Evolutionary conservation across 345 rosid species (phyloP).

Genomic region (Salix brachista): DNA sequence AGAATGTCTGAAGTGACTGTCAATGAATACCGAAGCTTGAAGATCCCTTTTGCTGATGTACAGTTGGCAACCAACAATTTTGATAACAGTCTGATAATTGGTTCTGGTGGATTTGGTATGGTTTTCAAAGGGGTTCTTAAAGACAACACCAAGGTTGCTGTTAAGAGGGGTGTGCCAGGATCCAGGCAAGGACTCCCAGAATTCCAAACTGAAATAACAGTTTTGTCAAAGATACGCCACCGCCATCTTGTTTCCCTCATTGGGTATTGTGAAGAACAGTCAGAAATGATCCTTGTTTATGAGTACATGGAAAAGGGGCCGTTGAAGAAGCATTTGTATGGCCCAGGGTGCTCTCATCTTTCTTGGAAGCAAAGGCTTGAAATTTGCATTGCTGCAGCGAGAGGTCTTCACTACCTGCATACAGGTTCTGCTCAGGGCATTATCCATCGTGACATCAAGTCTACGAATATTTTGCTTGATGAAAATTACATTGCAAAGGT

Average conservation of each 20-base stretch:
- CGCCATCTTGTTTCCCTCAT: conserved; percentile 89
- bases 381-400: conserved; percentile 85
- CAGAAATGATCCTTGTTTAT: conserved; percentile 88
- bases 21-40: conserved; percentile 54
- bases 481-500: conserved; percentile 63
- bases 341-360: conserved; percentile 52
- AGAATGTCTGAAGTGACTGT: conserved; percentile 69
- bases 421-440: conserved; percentile 92
- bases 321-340: conserved; percentile 73
- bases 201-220: conserved; percentile 79
- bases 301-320: conserved; percentile 98
- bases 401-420: conserved; percentile 93
- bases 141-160: conserved; percentile 76
- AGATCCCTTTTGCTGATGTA: conserved; percentile 71
- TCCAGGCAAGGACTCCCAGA: conserved; percentile 96
- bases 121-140: conserved; percentile 78
- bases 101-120: conserved; percentile 95
- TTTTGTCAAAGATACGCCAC: conserved; percentile 82
- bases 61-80: conserved; percentile 71
- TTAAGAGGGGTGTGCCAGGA: conserved; percentile 85
- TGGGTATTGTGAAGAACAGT: conserved; percentile 90
- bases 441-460: conserved; percentile 94
- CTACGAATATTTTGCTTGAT: conserved; percentile 83
- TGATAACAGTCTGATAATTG: conserved; percentile 60
- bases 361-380: conserved; percentile 94